Evolutionary conservation across 163 green algal genomes (phyloP), one percentile per base, ranked within the genome.

Genomic region (Prototheca stagnorum): DNA sequence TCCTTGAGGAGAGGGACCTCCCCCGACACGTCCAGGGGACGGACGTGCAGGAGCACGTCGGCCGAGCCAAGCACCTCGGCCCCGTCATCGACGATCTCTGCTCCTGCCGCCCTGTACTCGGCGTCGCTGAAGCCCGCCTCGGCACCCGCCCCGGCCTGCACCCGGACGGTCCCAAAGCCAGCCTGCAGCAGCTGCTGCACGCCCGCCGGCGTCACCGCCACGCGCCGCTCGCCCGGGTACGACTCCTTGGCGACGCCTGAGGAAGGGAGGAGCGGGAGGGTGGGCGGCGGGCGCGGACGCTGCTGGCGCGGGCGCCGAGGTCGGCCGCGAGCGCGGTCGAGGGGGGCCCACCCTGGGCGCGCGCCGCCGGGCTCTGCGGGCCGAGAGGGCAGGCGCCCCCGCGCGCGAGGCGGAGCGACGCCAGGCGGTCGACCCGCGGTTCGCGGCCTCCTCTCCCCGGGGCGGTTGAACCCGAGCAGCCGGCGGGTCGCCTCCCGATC

Each of bases 41-140:
- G 59, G 17, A 93, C 60, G 56, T 88, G 86, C 31, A 90, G 57
- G 26, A 92, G 67, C 2, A 92, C 61, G 42, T 90, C 81, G n/a
- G n/a, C n/a, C 21, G 60, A 43, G 3, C 39, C 34, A 35, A 85
- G 71, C 0, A 77, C 81, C 0, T 65, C 64, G 8, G 42, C 41
- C 23, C 44, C 61, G 27, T 52, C n/a, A n/a, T n/a, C 34, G 20
- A 61, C 74, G 14, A 94, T 63, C 3, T 9, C 81, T 3, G 79
- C 84, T 11, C 84, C 84, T 4, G 76, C 78, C 2, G 57, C 58
- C 16, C 36, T 36, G 59, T 91, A 95, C 3, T 74, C 78, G 20
- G 67, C 77, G 48, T 94, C 82, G n/a, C 45, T 65, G 49, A 86
- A 84, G 42, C 79, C 67, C 20, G 77, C 63, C 0, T 19, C 35